A percentile compares a stretch with the other conserved stretches of the same genome.
Conservation (phyloP, 176 grass and related monocot genomes). For the Elaeis guineensis region DNA sequence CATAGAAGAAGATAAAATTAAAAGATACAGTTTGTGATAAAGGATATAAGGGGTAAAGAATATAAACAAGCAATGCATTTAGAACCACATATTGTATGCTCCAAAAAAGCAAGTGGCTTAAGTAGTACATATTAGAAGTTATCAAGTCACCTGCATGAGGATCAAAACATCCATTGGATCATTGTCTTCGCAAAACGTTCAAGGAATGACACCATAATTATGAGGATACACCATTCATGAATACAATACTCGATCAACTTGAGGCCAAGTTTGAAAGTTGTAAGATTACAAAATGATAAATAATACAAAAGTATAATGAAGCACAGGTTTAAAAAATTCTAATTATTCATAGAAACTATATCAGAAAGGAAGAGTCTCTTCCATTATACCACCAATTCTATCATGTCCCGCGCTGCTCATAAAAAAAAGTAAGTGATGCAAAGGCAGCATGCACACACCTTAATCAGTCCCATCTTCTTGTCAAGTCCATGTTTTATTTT, state of each 20-base stretch:
- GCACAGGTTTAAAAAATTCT: no score
- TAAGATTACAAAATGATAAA: neutral
- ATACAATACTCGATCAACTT: neutral
- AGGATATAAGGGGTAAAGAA: no score
- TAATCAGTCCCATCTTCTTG: neutral
- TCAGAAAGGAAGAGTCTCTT: neutral
- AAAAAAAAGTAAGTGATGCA: neutral
- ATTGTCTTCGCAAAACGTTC: neutral
- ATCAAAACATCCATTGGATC: neutral
- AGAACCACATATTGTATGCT: no score
- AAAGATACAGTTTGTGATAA: no score
- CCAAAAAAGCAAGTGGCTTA: no score
- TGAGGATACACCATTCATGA: neutral
- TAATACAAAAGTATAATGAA: neutral
- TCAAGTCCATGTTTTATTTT: neutral
- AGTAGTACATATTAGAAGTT: neutral
- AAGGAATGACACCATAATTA: neutral
- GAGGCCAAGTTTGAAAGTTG: neutral
- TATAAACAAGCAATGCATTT: no score
- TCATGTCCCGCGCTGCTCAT: neutral
- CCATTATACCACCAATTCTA: neutral
- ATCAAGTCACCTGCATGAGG: neutral
- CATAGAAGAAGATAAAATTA: no score
- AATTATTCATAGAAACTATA: no score
- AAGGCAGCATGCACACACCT: neutral